phyloP scores from a whole-genome alignment of 2,329 filamentous ascomycete species.

The Fusarium scirpi region DNA sequence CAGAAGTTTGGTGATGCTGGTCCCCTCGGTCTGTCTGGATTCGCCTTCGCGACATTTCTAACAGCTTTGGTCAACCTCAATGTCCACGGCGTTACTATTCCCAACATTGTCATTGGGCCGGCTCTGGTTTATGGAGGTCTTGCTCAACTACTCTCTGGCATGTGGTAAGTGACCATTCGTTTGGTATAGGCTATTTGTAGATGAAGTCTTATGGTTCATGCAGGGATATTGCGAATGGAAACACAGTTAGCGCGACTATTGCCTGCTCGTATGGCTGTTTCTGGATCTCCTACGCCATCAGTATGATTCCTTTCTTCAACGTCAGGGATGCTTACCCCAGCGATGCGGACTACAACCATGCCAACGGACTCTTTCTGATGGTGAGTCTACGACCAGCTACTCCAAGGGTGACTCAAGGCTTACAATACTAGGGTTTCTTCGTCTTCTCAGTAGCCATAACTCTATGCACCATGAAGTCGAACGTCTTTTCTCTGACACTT shows the following conservation, averaged over 20 bases:
- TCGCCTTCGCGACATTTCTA: conserved; percentile 12
- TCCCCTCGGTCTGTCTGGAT: conserved; percentile 2
- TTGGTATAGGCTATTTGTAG: background rate
- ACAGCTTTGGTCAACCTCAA: conserved; percentile 19
- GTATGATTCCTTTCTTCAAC: conserved; percentile 11
- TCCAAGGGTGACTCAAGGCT: background rate
- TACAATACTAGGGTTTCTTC: conserved; percentile 6
- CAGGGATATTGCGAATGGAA: conserved; percentile 16
- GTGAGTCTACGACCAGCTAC: fast-evolving
- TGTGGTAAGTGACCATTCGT: too few relatives aligned
- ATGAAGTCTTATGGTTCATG: fast-evolving
- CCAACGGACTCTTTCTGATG: conserved; percentile 14
- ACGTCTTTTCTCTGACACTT: conserved; percentile 23
- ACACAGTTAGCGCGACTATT: conserved; percentile 16
- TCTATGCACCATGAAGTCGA: conserved; percentile 8
- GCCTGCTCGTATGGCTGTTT: conserved; percentile 21
- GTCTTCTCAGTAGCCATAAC: conserved; percentile 20
- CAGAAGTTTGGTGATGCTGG: conserved; percentile 16
- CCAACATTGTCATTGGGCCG: conserved; percentile 5
- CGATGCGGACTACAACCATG: conserved; percentile 10
- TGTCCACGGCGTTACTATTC: conserved; percentile 1
- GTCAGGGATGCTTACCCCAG: conserved; percentile 12
- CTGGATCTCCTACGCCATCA: conserved; percentile 22
- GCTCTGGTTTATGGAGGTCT: conserved; percentile 10
- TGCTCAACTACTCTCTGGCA: conserved; percentile 13